Conservation (phyloP, 192 early-diverging fungal genomes). For the Coemansia erecta region DNA sequence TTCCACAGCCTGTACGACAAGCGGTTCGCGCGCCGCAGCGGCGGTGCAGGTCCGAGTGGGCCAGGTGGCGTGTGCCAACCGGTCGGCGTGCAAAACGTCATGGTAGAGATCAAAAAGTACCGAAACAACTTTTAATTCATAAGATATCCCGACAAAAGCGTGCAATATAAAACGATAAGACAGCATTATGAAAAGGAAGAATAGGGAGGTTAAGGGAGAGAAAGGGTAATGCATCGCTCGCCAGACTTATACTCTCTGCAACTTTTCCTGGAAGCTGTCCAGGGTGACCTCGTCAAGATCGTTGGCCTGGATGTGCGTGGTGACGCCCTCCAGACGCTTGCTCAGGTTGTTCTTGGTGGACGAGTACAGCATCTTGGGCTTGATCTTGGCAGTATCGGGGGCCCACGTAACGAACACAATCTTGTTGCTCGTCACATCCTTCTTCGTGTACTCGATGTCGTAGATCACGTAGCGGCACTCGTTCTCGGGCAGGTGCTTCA, state of each 20-base stretch:
- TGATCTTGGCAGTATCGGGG: slow-evolving; percentile 74
- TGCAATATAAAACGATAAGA: slow-evolving; percentile 9
- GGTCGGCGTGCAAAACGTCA: slow-evolving; percentile 86
- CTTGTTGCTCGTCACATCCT: slow-evolving; percentile 71
- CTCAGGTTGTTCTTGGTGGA: slow-evolving; percentile 78
- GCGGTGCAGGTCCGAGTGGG: slow-evolving; percentile 10
- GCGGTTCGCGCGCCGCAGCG: slow-evolving; percentile 56
- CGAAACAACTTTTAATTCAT: slow-evolving; percentile 37
- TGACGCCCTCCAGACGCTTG: slow-evolving; percentile 70
- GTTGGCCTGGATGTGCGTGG: slow-evolving; percentile 80
- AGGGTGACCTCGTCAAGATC: slow-evolving; percentile 71
- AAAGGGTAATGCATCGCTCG: not conserved
- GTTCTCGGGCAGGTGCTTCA: slow-evolving; percentile 58
- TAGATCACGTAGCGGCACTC: slow-evolving; percentile 86
- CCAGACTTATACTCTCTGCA: slow-evolving; percentile 3
- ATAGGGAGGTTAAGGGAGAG: slow-evolving; percentile 7
- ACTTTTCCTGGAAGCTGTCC: slow-evolving; percentile 71
- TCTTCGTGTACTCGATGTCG: slow-evolving; percentile 76
- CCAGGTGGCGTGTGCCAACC: slow-evolving; percentile 55
- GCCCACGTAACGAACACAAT: slow-evolving; percentile 86
- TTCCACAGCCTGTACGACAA: slow-evolving; percentile 82
- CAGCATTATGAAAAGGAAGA: slow-evolving; percentile 4
- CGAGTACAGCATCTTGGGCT: slow-evolving; percentile 89
- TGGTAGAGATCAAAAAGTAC: slow-evolving; percentile 97
- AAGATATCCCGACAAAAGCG: slow-evolving; percentile 11